A percentile compares a stretch with the other conserved stretches of the same genome.
These are phyloP conservation scores for Penicillium sp. DNA, from an alignment of 2,329 filamentous ascomycete genomes.

Conservation along the genomic window DNA sequence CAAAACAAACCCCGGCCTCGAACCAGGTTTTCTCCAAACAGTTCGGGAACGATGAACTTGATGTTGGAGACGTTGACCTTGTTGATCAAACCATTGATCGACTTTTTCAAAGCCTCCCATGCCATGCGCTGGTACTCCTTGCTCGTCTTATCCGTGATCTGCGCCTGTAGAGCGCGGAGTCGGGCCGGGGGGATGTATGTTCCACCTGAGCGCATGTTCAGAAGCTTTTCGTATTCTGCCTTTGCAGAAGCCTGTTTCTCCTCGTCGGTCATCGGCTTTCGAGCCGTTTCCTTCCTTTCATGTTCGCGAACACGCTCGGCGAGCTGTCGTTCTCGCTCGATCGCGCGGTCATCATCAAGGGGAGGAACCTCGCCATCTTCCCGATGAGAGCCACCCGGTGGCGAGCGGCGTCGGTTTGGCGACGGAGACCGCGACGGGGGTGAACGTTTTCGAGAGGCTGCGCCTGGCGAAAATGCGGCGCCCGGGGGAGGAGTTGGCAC, in stretches of 20 bases:
- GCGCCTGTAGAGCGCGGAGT: conserved; percentile 85
- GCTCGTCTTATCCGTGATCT: conserved; percentile 93
- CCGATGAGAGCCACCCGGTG: conserved; percentile 37
- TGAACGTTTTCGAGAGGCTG: conserved; percentile 57
- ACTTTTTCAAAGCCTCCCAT: conserved; percentile 98
- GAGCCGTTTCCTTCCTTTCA: conserved; percentile 47
- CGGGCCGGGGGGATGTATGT: conserved; percentile 94
- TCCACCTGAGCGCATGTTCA: conserved; percentile 90
- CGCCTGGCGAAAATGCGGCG: conserved; percentile 45
- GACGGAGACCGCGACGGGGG: conserved; percentile 55
- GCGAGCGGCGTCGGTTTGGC: conserved; percentile 50
- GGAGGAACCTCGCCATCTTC: conserved; percentile 45
- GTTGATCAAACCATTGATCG: conserved; percentile 97
- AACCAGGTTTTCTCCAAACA: conserved; percentile 92
- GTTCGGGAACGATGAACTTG: conserved; percentile 92
- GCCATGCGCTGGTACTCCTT: conserved; percentile 99
- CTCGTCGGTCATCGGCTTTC: conserved; percentile 65
- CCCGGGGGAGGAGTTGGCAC: conserved; percentile 57
- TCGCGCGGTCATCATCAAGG: conserved; percentile 50
- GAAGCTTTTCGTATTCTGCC: conserved; percentile 87
- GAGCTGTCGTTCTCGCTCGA: conserved; percentile 51
- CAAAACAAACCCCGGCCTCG: conserved; percentile 91
- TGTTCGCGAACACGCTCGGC: conserved; percentile 54
- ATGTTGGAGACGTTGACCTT: conserved; percentile 98
- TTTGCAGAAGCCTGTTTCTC: conserved; percentile 86